Conservation (phyloP, 2,329 filamentous ascomycete species). For the Tolypocladium sp. region DNA sequence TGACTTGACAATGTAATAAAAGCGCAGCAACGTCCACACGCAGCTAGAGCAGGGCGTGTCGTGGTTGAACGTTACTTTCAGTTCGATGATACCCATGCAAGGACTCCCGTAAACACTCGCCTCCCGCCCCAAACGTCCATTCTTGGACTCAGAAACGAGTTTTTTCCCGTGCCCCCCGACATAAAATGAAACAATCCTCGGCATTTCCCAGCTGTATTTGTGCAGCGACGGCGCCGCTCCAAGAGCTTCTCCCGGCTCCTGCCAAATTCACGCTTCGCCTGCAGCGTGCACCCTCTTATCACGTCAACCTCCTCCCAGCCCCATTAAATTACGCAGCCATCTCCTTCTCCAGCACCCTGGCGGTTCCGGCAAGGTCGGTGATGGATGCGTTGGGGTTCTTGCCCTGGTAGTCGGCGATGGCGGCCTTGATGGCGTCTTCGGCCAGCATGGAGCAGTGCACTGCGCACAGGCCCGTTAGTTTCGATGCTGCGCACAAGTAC, state of each 20-base stretch:
- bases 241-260: background rate
- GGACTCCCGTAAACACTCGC: background rate
- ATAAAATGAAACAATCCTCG: background rate
- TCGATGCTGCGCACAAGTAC: background rate
- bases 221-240: background rate
- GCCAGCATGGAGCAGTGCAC: constrained; percentile 90
- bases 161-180: background rate
- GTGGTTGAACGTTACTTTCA: background rate
- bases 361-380: constrained; percentile 72
- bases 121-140: background rate
- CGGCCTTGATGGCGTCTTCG: constrained; percentile 85
- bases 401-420: constrained; percentile 82
- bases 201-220: background rate
- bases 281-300: background rate
- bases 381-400: constrained; percentile 50
- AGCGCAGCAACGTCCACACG: background rate
- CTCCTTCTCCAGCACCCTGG: constrained; percentile 15
- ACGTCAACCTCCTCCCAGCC: background rate
- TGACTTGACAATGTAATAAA: background rate
- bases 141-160: background rate
- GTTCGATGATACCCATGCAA: background rate
- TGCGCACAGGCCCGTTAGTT: constrained; percentile 19
- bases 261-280: background rate
- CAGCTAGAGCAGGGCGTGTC: background rate
- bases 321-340: background rate